phyloP scores from a whole-genome alignment of 352 stramenopile species.

The Phytophthora kernoviae region DNA sequence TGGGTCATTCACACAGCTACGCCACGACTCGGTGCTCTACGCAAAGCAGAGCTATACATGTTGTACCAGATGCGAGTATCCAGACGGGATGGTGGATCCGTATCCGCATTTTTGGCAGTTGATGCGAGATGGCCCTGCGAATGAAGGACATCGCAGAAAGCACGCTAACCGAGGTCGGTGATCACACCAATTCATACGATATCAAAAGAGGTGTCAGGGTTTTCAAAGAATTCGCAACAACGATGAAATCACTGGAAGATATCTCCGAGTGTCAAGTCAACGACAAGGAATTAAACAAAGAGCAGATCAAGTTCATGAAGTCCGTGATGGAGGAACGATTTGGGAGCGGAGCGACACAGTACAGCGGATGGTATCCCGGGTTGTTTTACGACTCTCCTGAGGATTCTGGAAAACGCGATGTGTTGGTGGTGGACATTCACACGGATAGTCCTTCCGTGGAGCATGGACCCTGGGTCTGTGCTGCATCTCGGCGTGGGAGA shows the following conservation, averaged over 20 bases:
- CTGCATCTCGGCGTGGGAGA: conserved; percentile 16
- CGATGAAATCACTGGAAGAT: conserved; percentile 16
- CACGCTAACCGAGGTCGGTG: neutral
- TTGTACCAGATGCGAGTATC: conserved; percentile 18
- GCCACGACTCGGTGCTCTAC: conserved; percentile 31
- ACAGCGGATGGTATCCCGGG: conserved; percentile 8
- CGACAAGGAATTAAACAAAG: conserved; percentile 2
- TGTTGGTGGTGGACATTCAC: conserved; percentile 13
- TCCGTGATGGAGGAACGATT: conserved; percentile 24
- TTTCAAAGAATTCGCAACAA: conserved; percentile 14
- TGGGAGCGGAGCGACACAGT: conserved; percentile 1
- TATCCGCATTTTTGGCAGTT: conserved; percentile 22
- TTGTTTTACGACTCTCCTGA: conserved; percentile 3
- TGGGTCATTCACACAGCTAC: conserved; percentile 26
- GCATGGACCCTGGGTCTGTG: conserved; percentile 9
- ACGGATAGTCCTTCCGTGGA: conserved; percentile 2
- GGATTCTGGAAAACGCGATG: conserved; percentile 6
- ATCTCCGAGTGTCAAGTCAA: conserved; percentile 14
- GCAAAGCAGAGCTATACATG: conserved; percentile 27
- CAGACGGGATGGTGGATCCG: conserved; percentile 28
- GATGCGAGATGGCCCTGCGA: conserved; percentile 15
- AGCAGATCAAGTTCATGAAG: conserved; percentile 23
- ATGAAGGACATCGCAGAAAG: conserved; percentile 12
- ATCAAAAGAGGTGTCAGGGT: neutral
- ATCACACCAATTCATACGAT: neutral